Conservation (phyloP, 2,329 filamentous ascomycete genomes). For the Talaromyces sp. region DNA sequence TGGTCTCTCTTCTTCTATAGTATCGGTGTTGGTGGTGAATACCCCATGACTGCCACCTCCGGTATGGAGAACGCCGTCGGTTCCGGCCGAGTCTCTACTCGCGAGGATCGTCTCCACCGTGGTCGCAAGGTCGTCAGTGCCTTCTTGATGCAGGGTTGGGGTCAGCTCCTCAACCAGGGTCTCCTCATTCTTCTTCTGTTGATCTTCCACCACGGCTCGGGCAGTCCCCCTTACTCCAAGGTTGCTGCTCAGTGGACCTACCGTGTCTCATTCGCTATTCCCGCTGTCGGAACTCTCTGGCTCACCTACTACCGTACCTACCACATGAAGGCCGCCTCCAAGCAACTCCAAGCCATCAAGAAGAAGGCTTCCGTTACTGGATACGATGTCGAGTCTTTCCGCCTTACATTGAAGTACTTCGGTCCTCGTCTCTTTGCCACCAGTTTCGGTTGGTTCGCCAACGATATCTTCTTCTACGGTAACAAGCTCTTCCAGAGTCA, state of each 20-base stretch:
- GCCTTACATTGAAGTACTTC: slow-evolving; percentile 75
- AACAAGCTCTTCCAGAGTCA: slow-evolving; percentile 96
- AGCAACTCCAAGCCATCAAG: slow-evolving; percentile 78
- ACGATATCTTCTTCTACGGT: slow-evolving; percentile 98
- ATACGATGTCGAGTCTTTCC: slow-evolving; percentile 82
- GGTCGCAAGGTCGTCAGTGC: slow-evolving; percentile 93
- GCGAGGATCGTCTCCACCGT: slow-evolving; percentile 89
- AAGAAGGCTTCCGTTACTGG: slow-evolving; percentile 83
- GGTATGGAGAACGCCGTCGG: slow-evolving; percentile 89
- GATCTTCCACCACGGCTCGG: slow-evolving; percentile 79
- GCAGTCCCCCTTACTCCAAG: slow-evolving; percentile 71
- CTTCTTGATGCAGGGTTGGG: slow-evolving; percentile 98
- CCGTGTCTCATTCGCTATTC: slow-evolving; percentile 87
- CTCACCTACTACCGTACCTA: slow-evolving; percentile 93
- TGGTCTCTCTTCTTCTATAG: slow-evolving; percentile 93
- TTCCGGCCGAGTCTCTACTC: slow-evolving; percentile 82
- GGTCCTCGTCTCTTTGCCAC: slow-evolving; percentile 83
- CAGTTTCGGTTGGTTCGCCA: slow-evolving; percentile 86
- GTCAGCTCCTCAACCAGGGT: slow-evolving; percentile 91
- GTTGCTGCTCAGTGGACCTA: slow-evolving; percentile 84
- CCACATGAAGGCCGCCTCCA: slow-evolving; percentile 87
- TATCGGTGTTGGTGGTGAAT: slow-evolving; percentile 71
- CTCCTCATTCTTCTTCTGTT: slow-evolving; percentile 80
- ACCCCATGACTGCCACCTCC: slow-evolving; percentile 93
- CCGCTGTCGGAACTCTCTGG: slow-evolving; percentile 87